Evolutionary conservation across 306 rosid genomes (phyloP).

Genomic region (Mimosa pudica): DNA sequence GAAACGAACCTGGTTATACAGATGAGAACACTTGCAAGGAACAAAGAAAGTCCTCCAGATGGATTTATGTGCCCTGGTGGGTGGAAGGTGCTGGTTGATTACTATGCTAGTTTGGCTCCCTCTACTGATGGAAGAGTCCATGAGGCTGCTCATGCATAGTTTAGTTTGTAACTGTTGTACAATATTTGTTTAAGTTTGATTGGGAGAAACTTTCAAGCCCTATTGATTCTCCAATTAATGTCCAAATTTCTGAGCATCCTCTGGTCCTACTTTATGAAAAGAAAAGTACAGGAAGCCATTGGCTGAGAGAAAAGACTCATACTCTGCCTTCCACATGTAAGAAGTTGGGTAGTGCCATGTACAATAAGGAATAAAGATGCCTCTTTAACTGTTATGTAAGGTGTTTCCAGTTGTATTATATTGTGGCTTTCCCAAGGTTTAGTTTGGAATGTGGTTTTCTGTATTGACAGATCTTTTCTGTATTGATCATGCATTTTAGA

Average conservation of each 20-base stretch:
- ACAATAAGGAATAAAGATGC: constrained; percentile 25
- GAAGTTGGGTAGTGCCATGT: constrained; percentile 31
- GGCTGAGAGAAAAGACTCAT: constrained; percentile 46
- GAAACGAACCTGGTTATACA: constrained; percentile 38
- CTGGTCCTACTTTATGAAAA: constrained; percentile 20
- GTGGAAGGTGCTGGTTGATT: constrained; percentile 91
- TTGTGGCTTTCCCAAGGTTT: constrained; percentile 39
- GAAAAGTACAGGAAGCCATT: constrained; percentile 22
- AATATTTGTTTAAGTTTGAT: constrained; percentile 33
- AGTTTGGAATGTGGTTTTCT: constrained; percentile 34
- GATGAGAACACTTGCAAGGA: constrained; percentile 95
- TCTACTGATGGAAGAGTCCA: constrained; percentile 62
- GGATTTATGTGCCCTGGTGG: constrained; percentile 99
- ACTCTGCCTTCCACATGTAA: constrained; percentile 53
- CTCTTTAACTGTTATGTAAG: constrained; percentile 44
- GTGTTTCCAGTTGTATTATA: constrained; percentile 52
- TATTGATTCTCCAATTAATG: constrained; percentile 44
- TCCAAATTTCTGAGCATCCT: constrained; percentile 31
- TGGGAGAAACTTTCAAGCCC: constrained; percentile 57
- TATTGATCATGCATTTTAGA: not conserved
- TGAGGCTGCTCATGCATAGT: constrained; percentile 74
- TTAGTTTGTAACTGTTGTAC: constrained; percentile 32
- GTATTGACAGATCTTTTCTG: not conserved
- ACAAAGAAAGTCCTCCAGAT: constrained; percentile 92
- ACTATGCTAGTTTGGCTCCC: constrained; percentile 77